Evolutionary conservation across 192 early-diverging fungal genomes (phyloP).

Genomic region (Martensiomyces pterosporus): DNA sequence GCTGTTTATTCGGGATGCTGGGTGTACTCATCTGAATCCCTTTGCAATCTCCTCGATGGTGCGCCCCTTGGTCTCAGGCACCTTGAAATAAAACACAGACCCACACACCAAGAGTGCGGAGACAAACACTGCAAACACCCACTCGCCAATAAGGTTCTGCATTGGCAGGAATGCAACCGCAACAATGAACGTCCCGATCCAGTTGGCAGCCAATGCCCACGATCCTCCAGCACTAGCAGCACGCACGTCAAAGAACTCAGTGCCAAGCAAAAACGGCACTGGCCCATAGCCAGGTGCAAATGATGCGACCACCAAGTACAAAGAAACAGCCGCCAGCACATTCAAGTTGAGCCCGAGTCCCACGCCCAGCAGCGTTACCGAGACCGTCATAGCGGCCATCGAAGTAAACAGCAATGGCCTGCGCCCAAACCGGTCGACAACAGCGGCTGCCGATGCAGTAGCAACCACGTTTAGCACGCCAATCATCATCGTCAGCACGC

Average conservation of each 20-base stretch:
- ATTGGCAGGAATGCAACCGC: constrained; percentile 37
- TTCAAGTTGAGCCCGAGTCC: constrained; percentile 66
- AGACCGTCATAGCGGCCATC: constrained; percentile 60
- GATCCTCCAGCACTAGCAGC: constrained; percentile 41
- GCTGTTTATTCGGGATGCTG: too few species aligned
- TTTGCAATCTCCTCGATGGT: constrained; percentile 44
- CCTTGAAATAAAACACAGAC: constrained; percentile 19
- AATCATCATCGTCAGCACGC: constrained; percentile 73
- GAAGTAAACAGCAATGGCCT: constrained; percentile 70
- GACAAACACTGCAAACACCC: constrained; percentile 49
- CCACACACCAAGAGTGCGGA: constrained; percentile 21
- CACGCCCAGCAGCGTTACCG: constrained; percentile 55
- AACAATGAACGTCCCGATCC: constrained; percentile 44
- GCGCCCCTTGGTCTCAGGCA: constrained; percentile 46
- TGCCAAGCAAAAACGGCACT: constrained; percentile 46
- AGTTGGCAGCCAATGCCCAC: constrained; percentile 45
- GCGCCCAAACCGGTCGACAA: constrained; percentile 80
- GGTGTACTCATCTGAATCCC: constrained; percentile 4
- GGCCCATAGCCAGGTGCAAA: constrained; percentile 51
- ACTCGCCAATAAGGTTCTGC: constrained; percentile 40
- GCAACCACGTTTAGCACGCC: constrained; percentile 72
- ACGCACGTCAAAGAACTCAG: constrained; percentile 41
- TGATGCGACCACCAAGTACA: constrained; percentile 43
- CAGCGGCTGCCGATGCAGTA: constrained; percentile 63
- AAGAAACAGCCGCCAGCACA: constrained; percentile 68